Evolutionary conservation across 345 rosid species (phyloP).

Genomic region (Jatropha curcas): DNA sequence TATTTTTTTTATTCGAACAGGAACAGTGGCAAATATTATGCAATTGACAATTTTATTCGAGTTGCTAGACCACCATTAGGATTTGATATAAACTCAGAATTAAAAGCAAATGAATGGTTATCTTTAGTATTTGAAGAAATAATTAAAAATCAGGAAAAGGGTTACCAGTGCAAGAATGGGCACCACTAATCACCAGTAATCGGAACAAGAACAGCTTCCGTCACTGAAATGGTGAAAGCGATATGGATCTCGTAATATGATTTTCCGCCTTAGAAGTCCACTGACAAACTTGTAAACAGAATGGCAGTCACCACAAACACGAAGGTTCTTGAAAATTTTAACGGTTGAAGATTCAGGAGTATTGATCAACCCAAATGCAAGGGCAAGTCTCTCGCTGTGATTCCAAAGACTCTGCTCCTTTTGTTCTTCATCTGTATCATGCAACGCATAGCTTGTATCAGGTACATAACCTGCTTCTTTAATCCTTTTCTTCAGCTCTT

Average conservation of each 20-base stretch:
- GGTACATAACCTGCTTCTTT: constrained; percentile 79
- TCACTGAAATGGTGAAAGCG: constrained; percentile 78
- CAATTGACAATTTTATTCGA: no score
- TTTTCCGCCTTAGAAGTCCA: constrained; percentile 46
- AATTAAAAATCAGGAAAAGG: no score
- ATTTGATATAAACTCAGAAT: no score
- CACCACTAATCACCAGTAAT: constrained; percentile 85
- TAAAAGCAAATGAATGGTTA: no score
- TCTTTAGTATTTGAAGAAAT: no score
- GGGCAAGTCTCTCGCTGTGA: constrained; percentile 90
- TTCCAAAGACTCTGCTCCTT: constrained; percentile 89
- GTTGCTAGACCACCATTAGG: no score
- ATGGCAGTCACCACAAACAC: constrained; percentile 82
- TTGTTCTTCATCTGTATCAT: constrained; percentile 91
- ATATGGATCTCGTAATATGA: constrained; percentile 69
- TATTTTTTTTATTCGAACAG: no score
- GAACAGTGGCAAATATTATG: no score
- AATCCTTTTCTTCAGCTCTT: constrained; percentile 71
- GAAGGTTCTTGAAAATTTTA: constrained; percentile 79
- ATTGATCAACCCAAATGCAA: constrained; percentile 64
- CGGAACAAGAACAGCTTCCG: constrained; percentile 80
- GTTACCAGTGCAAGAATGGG: no score
- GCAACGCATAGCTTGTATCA: constrained; percentile 75
- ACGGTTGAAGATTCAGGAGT: constrained; percentile 59
- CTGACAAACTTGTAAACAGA: constrained; percentile 77